Evolutionary conservation across 1,284 basidiomycete genomes (phyloP).

Genomic region (Xerocomus nothofagi): DNA sequence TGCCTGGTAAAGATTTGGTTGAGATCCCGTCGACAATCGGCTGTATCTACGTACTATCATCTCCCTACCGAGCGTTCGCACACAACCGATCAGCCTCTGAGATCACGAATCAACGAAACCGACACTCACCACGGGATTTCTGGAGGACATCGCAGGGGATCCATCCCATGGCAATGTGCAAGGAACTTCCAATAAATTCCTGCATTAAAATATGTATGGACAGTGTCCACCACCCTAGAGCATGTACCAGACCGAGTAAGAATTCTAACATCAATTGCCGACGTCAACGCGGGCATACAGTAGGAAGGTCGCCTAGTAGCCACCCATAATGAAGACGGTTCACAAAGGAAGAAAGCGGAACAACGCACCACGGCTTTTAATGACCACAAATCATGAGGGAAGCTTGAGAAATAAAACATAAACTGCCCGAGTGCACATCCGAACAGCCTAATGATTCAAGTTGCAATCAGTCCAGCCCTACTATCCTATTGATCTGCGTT

Average conservation of each 20-base stretch:
- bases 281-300: slow-evolving; percentile 6
- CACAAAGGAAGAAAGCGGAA: background rate
- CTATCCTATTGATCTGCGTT: background rate
- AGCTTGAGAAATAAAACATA: slow-evolving; percentile 10
- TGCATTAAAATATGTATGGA: background rate
- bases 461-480: background rate
- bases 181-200: slow-evolving; percentile 1
- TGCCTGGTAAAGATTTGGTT: background rate
- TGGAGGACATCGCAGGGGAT: background rate
- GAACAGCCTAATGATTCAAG: background rate
- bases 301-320: slow-evolving; percentile 5
- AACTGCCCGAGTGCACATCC: slow-evolving; percentile 9
- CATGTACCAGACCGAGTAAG: background rate
- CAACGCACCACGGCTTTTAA: slow-evolving; percentile 9
- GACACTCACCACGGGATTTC: slow-evolving; percentile 9
- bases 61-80: slow-evolving; percentile 1
- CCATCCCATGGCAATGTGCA: background rate
- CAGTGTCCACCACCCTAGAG: slow-evolving; percentile 1
- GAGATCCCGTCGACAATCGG: background rate
- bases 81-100: background rate
- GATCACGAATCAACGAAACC: background rate
- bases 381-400: slow-evolving; percentile 9
- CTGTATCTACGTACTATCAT: background rate
- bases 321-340: background rate
- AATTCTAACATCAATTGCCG: background rate